Evolutionary conservation across 331 rosid genomes (phyloP), one percentile per base, ranked within the genome.

Genomic region (Quercus lobata): DNA sequence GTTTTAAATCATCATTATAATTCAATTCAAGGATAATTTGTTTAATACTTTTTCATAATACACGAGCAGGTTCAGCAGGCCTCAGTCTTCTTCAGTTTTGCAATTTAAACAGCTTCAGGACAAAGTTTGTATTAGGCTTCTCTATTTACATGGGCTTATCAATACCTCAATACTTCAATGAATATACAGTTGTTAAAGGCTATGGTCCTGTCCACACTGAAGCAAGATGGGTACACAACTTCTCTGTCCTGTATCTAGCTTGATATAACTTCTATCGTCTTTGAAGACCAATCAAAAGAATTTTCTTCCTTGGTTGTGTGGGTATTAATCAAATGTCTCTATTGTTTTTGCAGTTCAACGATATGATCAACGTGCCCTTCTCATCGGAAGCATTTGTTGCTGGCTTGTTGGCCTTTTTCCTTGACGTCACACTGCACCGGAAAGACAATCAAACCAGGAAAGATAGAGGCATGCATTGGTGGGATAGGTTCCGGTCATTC

Each of bases 81-180:
- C 90, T 89, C 63, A 76, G 87, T 76, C 72, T 89, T 76, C 87
- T 89, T 73, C 93, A 89, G 69, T 89, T 87, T 69, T 89, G 93
- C 88, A 87, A 89, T 73, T 83, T 89, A 54, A 89, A 87, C 86
- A 89, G 91, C 75, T 89, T 89, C 29, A 78, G 88, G 75, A 84
- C 83, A 0, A 87, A 87, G 62, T 89, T 89, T 70, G 73, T 89
- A 35, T 41, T 89, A 77, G 93, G 91, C 71, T 89, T 89, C 88
- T 89, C 93, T 4, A 54, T 87, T 71, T 89, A 81, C 86, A 85
- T 89, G 91, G 93, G 93, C 35, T 63, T 89, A 12, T 87, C 93
- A 70, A 76, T 89, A 46, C 93, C 93, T 52, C 93, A 87, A 63
- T 89, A 89, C 75, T 89, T 89, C 91, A 89, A 87, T 11, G 93